Percentiles rank a stretch among this genome's conserved stretches.
These are phyloP conservation scores for Diphasiastrum complanatum DNA, from an alignment of 83 land plant genomes.

Conservation along the genomic window DNA sequence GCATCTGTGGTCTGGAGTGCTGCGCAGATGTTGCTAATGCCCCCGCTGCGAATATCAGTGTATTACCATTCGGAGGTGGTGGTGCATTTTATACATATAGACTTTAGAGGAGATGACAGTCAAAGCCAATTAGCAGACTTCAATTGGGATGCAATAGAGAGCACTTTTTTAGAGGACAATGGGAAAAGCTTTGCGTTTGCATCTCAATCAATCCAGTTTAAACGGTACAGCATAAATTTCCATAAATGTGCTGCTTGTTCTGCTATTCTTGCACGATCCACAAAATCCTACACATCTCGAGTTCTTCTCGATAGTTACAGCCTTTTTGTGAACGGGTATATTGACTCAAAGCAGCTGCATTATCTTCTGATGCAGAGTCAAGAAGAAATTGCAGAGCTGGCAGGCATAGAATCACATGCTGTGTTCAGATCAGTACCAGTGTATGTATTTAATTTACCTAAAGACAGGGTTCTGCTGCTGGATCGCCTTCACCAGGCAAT, in stretches of 20 bases:
- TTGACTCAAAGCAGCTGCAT: constrained; percentile 86
- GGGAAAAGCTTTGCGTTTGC: constrained; percentile 42
- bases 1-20: constrained; percentile 79
- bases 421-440: constrained; percentile 58
- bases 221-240: constrained; percentile 37
- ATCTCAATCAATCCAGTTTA: constrained; percentile 56
- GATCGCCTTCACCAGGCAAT: constrained; percentile 87
- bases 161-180: constrained; percentile 45
- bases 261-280: constrained; percentile 57
- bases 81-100: constrained; percentile 68
- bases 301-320: constrained; percentile 82
- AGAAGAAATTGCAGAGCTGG: constrained; percentile 46
- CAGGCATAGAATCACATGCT: constrained; percentile 35
- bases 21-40: constrained; percentile 58
- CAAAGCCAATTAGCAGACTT: constrained; percentile 30
- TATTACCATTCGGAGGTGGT: constrained; percentile 44
- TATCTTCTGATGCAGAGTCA: constrained; percentile 51
- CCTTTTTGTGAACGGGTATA: constrained; percentile 79
- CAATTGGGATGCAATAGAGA: constrained; percentile 60
- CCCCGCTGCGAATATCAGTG: constrained; percentile 81
- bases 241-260: constrained; percentile 66
- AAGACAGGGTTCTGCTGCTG: constrained; percentile 52
- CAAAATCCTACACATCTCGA: constrained; percentile 81
- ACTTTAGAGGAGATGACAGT: constrained; percentile 23
- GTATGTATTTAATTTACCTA: constrained; percentile 79